Evolutionary conservation across 2,329 filamentous ascomycete genomes (phyloP), one percentile per base, ranked within the genome.

Genomic region (Tricladium varicosporioides): DNA sequence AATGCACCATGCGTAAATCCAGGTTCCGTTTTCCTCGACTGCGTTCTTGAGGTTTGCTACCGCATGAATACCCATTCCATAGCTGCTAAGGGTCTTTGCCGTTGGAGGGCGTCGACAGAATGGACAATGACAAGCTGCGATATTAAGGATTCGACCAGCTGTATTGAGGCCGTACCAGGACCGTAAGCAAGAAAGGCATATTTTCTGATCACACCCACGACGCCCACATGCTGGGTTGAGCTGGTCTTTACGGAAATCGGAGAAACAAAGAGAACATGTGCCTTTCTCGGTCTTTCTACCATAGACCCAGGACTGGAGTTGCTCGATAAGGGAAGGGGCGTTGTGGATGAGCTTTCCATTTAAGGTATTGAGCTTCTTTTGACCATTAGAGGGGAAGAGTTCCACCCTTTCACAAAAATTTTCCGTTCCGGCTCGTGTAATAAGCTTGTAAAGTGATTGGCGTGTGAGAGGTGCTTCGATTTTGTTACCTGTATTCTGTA

Each of bases 11-110:
- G 53, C 59, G 8, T 50, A 62, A 5, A 63, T 54, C 57, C 61
- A 63, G 11, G 48, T 16, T 16, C 61, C 57, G 13, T 43, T 47
- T 14, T 61, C 52, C 8, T 51, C 45, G 7, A 62, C 60, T 4
- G 61, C 60, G 5, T 15, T 48, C 14, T 40, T 19, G 5, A 63
- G 54, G 36, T 62, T 42, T 5, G 44, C 59, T 15, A 63, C 59
- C 2, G 61, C 57, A 31, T 62, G 61, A 22, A 63, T 63, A 2
- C 61, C 59, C 59, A 59, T 57, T 5, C 59, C 61, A 18, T 60
- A 63, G 19, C 54, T 62, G 18, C 49, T 19, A 5, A 63, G 54
- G 2, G 55, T 63, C 45, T 57, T 58, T 1, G 56, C 53, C 10
- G 60, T 51, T 15, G 59, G 59, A 11, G 51, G 45, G 16, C 59